Percentiles rank a stretch among this genome's conserved stretches.
Evolutionary conservation across 2,329 filamentous ascomycete species (phyloP).

Genomic region (Fusarium siculi): DNA sequence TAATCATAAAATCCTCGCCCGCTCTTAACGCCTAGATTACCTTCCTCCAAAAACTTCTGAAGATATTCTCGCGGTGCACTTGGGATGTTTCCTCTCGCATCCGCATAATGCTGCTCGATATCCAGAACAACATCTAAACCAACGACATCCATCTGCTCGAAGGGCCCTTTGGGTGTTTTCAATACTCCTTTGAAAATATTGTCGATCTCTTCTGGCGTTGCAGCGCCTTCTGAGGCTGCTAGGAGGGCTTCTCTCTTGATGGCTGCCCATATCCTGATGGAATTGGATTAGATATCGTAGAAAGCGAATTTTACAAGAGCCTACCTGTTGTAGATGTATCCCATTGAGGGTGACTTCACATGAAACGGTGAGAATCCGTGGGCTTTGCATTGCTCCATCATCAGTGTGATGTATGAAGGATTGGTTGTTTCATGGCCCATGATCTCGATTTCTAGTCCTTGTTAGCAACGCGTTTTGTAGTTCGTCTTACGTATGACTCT

Average conservation of each 20-base stretch:
- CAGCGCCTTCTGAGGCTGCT: conserved; percentile 45
- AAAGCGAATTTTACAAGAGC: fast-evolving
- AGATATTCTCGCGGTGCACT: conserved; percentile 42
- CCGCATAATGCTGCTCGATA: conserved; percentile 48
- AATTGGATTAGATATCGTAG: background rate
- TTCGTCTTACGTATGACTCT: fast-evolving
- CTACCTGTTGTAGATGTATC: conserved; percentile 48
- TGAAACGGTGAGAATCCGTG: conserved; percentile 48
- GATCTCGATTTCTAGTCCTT: conserved; percentile 41
- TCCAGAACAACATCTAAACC: conserved; percentile 47
- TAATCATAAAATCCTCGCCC: conserved; percentile 46
- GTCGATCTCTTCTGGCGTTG: conserved; percentile 47
- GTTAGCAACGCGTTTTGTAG: background rate
- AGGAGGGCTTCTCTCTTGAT: conserved; percentile 48
- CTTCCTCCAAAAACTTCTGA: conserved; percentile 34
- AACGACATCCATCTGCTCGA: conserved; percentile 48
- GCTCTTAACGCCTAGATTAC: conserved; percentile 45
- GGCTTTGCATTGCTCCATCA: conserved; percentile 42
- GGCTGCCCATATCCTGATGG: conserved; percentile 46
- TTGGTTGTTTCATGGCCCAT: conserved; percentile 47
- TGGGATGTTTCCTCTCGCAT: conserved; percentile 39
- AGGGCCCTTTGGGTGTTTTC: conserved; percentile 47
- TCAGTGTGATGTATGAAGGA: conserved; percentile 27
- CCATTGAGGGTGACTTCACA: conserved; percentile 46
- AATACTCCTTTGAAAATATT: conserved; percentile 46